Percentiles rank a stretch among this genome's conserved stretches.
These are phyloP conservation scores for Lasiosphaeris hirsuta DNA, from an alignment of 495 filamentous ascomycete genomes.

Conservation along the genomic window DNA sequence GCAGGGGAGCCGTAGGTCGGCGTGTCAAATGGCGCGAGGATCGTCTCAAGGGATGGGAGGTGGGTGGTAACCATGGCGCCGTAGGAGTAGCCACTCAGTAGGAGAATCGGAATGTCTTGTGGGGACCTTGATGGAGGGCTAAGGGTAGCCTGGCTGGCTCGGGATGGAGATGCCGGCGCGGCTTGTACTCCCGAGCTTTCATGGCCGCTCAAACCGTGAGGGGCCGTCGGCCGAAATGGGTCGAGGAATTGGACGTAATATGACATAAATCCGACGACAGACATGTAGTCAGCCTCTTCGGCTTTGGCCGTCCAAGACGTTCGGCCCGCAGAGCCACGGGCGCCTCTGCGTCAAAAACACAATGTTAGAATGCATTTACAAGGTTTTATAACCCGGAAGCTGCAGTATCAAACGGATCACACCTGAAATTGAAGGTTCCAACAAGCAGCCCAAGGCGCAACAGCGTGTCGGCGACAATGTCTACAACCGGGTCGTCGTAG, in stretches of 20 bases:
- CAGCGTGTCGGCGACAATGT: slow-evolving; percentile 58
- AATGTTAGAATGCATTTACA: neutral
- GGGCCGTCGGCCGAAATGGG: slow-evolving; percentile 10
- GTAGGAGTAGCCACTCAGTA: slow-evolving; percentile 88
- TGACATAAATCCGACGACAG: slow-evolving; percentile 72
- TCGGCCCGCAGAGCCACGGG: slow-evolving; percentile 65
- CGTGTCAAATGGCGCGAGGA: slow-evolving; percentile 56
- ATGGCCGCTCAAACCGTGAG: neutral
- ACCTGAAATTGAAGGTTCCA: slow-evolving; percentile 93
- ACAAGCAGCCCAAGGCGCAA: slow-evolving; percentile 69
- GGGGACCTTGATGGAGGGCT: neutral
- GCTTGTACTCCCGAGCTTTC: neutral
- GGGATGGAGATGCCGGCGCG: neutral
- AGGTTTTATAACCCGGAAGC: neutral
- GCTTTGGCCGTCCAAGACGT: slow-evolving; percentile 84
- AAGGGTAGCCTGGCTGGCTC: neutral
- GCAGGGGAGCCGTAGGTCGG: slow-evolving; percentile 50
- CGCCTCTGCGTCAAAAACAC: slow-evolving; percentile 58
- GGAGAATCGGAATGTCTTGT: slow-evolving; percentile 33
- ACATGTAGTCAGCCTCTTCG: slow-evolving; percentile 76
- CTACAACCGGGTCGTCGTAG: slow-evolving; percentile 78
- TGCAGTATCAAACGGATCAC: slow-evolving; percentile 8
- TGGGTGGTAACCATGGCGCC: slow-evolving; percentile 76
- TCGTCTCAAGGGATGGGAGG: slow-evolving; percentile 58
- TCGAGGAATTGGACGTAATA: slow-evolving; percentile 60